phyloP scores from a whole-genome alignment of 805 yeast species.

The Teunomyces cretensis region DNA sequence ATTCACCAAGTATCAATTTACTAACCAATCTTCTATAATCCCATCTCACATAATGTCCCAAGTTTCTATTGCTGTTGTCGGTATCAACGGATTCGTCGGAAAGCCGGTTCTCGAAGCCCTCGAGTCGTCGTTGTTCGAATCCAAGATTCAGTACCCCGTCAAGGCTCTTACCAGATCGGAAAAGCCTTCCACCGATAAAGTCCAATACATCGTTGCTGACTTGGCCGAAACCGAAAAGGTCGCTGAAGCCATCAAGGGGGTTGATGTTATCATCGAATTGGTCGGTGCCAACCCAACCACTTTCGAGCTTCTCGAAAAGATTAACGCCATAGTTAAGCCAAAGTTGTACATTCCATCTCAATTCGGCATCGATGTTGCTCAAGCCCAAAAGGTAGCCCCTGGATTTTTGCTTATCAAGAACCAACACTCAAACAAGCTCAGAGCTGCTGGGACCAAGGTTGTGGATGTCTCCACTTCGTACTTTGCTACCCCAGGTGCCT shows the following conservation, averaged over 20 bases:
- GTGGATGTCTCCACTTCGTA: slow-evolving; percentile 42
- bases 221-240: slow-evolving; percentile 22
- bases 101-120: slow-evolving; percentile 47
- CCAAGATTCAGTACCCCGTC: slow-evolving; percentile 48
- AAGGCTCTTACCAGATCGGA: slow-evolving; percentile 49
- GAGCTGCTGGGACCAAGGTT: slow-evolving; percentile 47
- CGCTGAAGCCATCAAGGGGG: slow-evolving; percentile 42
- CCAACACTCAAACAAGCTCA: slow-evolving; percentile 36
- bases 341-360: slow-evolving; percentile 60
- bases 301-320: slow-evolving; percentile 35
- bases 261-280: slow-evolving; percentile 52
- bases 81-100: slow-evolving; percentile 54
- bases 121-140: slow-evolving; percentile 38
- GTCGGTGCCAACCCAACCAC: slow-evolving; percentile 29
- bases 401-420: slow-evolving; percentile 34
- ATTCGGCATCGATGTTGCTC: slow-evolving; percentile 50
- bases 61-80: slow-evolving; percentile 49
- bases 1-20: neutral
- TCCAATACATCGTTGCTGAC: slow-evolving; percentile 41
- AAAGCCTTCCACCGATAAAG: slow-evolving; percentile 27
- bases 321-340: slow-evolving; percentile 43
- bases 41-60: slow-evolving; percentile 15
- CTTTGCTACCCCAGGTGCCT: slow-evolving; percentile 37
- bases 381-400: slow-evolving; percentile 27
- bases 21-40: neutral